A percentile compares a stretch with the other conserved stretches of the same genome.
Conservation (phyloP, 345 rosid species). For the Trapa bicornis region DNA sequence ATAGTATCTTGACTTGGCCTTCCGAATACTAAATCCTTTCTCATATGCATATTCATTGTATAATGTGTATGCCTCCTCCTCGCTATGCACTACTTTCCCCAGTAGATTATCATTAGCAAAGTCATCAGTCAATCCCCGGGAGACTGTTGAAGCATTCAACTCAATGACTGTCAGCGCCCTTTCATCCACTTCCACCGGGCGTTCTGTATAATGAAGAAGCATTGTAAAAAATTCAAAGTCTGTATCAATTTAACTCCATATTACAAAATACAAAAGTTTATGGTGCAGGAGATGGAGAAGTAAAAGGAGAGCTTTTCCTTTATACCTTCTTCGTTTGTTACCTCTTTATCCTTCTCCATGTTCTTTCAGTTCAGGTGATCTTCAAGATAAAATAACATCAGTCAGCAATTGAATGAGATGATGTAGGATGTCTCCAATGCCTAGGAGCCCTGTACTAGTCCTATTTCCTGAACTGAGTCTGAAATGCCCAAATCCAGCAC, state of each 20-base stretch:
- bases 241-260: not conserved
- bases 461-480: not conserved
- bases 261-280: not conserved
- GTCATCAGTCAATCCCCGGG: slow-evolving; percentile 7
- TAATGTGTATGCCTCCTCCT: slow-evolving; percentile 13
- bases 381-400: not conserved
- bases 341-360: slow-evolving; percentile 5
- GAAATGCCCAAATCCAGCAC: not conserved
- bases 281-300: not conserved
- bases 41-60: slow-evolving; percentile 11
- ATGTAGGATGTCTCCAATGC: not conserved
- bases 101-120: slow-evolving; percentile 3
- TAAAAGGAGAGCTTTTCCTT: not conserved
- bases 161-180: slow-evolving; percentile 2
- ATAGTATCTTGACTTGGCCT: slow-evolving; percentile 8
- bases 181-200: slow-evolving; percentile 4
- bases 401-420: not conserved
- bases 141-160: slow-evolving; percentile 5
- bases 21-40: slow-evolving; percentile 16
- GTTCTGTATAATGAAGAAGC: not conserved
- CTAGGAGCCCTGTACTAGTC: not conserved
- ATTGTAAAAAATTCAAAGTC: not conserved
- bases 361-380: not conserved
- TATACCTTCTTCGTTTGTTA: slow-evolving; percentile 2
- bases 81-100: slow-evolving; percentile 7